Base-by-base conservation (phyloP, 805 yeast genomes). In the Candida ulmi region DNA sequence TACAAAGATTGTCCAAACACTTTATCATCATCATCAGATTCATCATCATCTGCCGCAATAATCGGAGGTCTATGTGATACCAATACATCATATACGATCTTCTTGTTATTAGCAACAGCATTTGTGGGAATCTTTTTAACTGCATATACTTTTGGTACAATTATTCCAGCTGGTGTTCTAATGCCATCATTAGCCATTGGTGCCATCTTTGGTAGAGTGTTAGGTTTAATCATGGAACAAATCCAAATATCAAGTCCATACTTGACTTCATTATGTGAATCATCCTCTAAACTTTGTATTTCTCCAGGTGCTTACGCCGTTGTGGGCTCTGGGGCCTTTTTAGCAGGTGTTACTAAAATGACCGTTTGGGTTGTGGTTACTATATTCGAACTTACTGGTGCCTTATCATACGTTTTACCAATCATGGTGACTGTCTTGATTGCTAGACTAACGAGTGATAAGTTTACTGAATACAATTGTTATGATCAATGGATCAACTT, bases 261-360 rank as follows among this genome's bases (percentile, higher is more conserved):
- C 19, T 63, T 71, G 34, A 62, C 70, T 1, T 34, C 52, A 3
- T 56, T 63, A 16, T 71, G 76, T 45, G 38, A 68, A 2, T 63
- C 72, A 37, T 69, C 76, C 0, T 61, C 61, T 23, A 66, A 63
- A 35, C 57, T 67, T 41, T 79, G 93, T 49, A 78, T 87, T 9
- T 82, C 88, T 2, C 95, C 95, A 0, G 90, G 93, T 0, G 86
- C 90, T 0, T 88, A 87, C 54, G 95, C 95, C 0, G 83, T 87
- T 9, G 86, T 88, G 17, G 95, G 96, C 0, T 88, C 95, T 0
- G 95, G 88, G 0, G 72, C 95, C 1, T 83, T 85, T 40, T 66
- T 86, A 48, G 77, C 93, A 0, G 95, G 95, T 5, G 78, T 82
- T 13, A 85, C 95, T 3, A 77, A 86, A 47, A 73, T 87, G 62